Evolutionary conservation across 2,329 filamentous ascomycete species (phyloP).

Genomic region (Ophiostoma perfectum): DNA sequence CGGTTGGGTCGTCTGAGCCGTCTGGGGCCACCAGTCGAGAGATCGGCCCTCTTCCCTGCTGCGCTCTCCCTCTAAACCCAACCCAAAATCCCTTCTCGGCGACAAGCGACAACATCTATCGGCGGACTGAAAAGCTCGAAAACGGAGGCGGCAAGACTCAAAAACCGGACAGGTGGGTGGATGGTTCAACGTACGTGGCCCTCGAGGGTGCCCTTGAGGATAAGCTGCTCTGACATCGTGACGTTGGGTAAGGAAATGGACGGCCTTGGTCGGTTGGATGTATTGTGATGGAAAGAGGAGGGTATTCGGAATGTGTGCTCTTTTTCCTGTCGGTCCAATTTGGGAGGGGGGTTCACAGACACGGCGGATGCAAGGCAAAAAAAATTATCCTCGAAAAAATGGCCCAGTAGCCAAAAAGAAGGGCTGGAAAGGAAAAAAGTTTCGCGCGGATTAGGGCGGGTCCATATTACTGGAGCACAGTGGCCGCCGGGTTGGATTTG

Average conservation of each 20-base stretch:
- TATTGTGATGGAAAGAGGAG: constrained; percentile 15
- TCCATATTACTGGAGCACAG: constrained; percentile 14
- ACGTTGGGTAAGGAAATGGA: constrained; percentile 28
- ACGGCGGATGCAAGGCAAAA: constrained; percentile 21
- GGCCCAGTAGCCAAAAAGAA: constrained; percentile 10
- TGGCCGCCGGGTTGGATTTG: constrained; percentile 3
- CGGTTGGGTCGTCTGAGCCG: background rate
- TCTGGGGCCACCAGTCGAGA: background rate
- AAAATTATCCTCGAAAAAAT: constrained; percentile 20
- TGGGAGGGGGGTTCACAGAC: constrained; percentile 18
- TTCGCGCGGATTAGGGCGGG: constrained; percentile 25
- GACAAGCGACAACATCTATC: constrained; percentile 7
- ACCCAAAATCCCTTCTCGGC: background rate
- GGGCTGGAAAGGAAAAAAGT: constrained; percentile 24
- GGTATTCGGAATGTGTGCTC: constrained; percentile 18
- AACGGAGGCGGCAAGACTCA: constrained; percentile 10
- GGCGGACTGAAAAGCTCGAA: constrained; percentile 3
- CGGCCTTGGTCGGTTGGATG: constrained; percentile 14
- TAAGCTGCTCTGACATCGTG: constrained; percentile 85
- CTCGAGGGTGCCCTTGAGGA: constrained; percentile 95
- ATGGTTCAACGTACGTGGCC: constrained; percentile 67
- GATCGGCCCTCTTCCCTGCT: constrained; percentile 8
- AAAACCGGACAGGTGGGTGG: background rate
- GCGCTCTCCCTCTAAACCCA: background rate
- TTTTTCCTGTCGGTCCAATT: constrained; percentile 21